phyloP scores from a whole-genome alignment of 768 basidiomycete species.

The Mycena sanguinolenta region DNA sequence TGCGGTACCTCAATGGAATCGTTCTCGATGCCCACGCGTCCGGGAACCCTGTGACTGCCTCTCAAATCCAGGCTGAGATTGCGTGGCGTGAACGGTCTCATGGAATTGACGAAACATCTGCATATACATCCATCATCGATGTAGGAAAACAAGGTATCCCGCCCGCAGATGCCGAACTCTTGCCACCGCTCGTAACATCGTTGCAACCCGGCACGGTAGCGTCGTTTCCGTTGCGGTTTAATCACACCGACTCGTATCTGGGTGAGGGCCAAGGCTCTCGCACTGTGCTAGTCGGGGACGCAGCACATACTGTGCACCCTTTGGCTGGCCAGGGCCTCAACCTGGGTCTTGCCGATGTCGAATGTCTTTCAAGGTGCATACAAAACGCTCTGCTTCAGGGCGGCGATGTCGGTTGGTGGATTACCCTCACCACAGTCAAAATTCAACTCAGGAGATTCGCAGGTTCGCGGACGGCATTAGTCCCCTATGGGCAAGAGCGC shows the following conservation, averaged over 20 bases:
- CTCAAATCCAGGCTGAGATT: constrained; percentile 73
- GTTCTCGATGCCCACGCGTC: constrained; percentile 67
- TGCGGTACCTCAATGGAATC: constrained; percentile 74
- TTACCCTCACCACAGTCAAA: background rate
- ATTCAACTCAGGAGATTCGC: constrained; percentile 7
- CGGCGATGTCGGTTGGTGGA: constrained; percentile 82
- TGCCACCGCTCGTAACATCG: constrained; percentile 82
- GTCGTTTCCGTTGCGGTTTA: constrained; percentile 90
- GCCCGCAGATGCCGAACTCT: constrained; percentile 66
- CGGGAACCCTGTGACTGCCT: constrained; percentile 60
- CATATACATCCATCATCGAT: constrained; percentile 65
- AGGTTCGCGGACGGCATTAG: constrained; percentile 84
- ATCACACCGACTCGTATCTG: constrained; percentile 89
- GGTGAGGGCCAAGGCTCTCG: constrained; percentile 76
- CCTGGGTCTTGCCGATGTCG: constrained; percentile 90
- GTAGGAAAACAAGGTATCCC: constrained; percentile 62
- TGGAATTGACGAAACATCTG: constrained; percentile 71
- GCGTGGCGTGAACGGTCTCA: constrained; percentile 82
- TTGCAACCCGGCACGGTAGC: constrained; percentile 83
- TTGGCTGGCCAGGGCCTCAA: constrained; percentile 97
- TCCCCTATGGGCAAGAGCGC: constrained; percentile 83
- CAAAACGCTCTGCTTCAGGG: constrained; percentile 69
- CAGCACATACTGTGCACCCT: constrained; percentile 95
- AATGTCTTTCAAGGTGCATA: constrained; percentile 77
- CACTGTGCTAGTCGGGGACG: constrained; percentile 94